phyloP scores from a whole-genome alignment of 345 rosid species.

The Hypericum perforatum region DNA sequence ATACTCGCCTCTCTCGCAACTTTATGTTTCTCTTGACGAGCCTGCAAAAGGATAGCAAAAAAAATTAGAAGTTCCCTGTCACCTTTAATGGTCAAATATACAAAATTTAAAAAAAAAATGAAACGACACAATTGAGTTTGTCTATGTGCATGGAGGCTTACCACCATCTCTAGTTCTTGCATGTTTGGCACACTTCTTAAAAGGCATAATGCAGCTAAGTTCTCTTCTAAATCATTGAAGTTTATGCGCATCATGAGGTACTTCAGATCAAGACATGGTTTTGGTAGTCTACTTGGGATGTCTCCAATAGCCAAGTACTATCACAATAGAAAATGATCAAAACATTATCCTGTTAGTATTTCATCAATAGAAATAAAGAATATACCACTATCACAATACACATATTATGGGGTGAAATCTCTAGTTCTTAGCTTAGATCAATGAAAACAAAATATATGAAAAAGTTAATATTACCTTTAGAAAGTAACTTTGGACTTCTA shows the following conservation, averaged over 20 bases:
- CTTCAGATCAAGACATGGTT: constrained; percentile 45
- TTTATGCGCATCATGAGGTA: constrained; percentile 54
- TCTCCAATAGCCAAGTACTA: constrained; percentile 55
- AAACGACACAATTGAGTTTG: not conserved
- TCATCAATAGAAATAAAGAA: not conserved
- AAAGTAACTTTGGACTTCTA: constrained; percentile 67
- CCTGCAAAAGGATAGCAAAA: constrained; percentile 24
- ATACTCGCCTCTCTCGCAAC: constrained; percentile 9
- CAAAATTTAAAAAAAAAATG: not conserved
- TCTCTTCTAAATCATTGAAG: too few relatives aligned
- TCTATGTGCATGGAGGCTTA: constrained; percentile 14
- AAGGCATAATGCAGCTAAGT: constrained; percentile 46
- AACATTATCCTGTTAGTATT: not conserved
- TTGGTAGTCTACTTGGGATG: constrained; percentile 41
- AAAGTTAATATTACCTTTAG: constrained; percentile 35
- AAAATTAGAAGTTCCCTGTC: not conserved
- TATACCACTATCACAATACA: constrained; percentile 5
- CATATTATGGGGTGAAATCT: constrained; percentile 3
- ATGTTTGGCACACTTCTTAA: constrained; percentile 53
- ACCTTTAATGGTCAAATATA: not conserved
- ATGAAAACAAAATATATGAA: too few relatives aligned
- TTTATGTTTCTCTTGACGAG: constrained; percentile 40
- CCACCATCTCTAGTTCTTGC: constrained; percentile 59
- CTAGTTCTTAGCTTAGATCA: too few relatives aligned
- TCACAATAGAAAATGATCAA: too few relatives aligned